Evolutionary conservation across 2,329 filamentous ascomycete species (phyloP).

Genomic region (Apiospora saccharicola): DNA sequence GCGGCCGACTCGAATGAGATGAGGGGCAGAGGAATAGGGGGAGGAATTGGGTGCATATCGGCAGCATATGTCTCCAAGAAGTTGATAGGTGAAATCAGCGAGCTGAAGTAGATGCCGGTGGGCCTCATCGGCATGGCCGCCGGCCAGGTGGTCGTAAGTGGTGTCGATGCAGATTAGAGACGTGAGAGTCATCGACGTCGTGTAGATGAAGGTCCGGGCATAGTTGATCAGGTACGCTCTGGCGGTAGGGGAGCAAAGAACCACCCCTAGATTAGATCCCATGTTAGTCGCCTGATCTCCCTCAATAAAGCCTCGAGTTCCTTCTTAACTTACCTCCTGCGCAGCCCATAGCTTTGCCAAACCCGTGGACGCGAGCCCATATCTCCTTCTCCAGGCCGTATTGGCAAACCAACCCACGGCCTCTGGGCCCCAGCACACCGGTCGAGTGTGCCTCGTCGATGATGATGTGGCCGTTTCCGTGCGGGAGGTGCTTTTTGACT

Average conservation of each 20-base stretch:
- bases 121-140: slow-evolving; percentile 33
- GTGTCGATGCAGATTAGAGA: slow-evolving; percentile 45
- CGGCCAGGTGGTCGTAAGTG: slow-evolving; percentile 41
- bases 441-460: slow-evolving; percentile 75
- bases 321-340: slow-evolving; percentile 64
- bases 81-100: neutral
- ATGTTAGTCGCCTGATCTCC: neutral
- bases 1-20: too few species aligned
- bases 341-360: slow-evolving; percentile 72
- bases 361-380: slow-evolving; percentile 68
- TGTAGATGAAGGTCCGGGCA: slow-evolving; percentile 77
- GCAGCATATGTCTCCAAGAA: neutral
- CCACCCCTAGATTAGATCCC: slow-evolving; percentile 53
- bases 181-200: slow-evolving; percentile 71
- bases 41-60: too few species aligned
- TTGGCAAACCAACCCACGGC: slow-evolving; percentile 65
- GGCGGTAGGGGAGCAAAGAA: slow-evolving; percentile 67
- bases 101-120: neutral
- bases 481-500: slow-evolving; percentile 62
- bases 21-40: too few species aligned
- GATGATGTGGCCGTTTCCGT: slow-evolving; percentile 66
- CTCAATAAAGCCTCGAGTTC: too few species aligned
- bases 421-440: slow-evolving; percentile 63
- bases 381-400: slow-evolving; percentile 62
- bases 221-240: slow-evolving; percentile 77